phyloP scores from a whole-genome alignment of 352 stramenopile genomes.

The Globisporangium apiculatum region DNA sequence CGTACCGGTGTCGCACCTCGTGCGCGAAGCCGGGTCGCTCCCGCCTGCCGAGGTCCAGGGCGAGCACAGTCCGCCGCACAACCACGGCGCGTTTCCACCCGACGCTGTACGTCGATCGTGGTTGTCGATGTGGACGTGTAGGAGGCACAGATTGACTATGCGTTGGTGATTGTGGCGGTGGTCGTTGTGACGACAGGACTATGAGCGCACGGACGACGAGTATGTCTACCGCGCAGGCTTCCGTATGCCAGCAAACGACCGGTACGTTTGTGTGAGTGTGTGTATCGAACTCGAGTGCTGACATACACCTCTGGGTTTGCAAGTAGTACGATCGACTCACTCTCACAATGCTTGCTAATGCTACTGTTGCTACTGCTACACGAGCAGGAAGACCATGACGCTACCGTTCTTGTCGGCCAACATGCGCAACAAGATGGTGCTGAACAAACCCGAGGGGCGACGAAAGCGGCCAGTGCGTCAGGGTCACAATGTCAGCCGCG shows the following conservation, averaged over 20 bases:
- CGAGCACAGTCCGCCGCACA: constrained; percentile 15
- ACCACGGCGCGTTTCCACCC: constrained; percentile 5
- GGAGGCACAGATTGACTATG: not conserved
- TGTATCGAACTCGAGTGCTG: not conserved
- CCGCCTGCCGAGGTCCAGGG: constrained; percentile 28
- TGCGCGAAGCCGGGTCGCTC: constrained; percentile 47
- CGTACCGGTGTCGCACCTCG: constrained; percentile 46
- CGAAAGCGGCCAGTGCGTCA: constrained; percentile 43
- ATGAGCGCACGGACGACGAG: constrained; percentile 61
- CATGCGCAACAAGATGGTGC: constrained; percentile 54
- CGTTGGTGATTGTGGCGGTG: constrained; percentile 5
- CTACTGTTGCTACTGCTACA: not conserved
- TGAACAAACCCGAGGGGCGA: constrained; percentile 68
- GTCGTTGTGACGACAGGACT: constrained; percentile 25
- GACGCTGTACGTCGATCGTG: constrained; percentile 14
- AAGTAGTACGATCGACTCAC: too few species aligned
- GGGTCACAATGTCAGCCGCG: constrained; percentile 31
- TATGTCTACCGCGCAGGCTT: constrained; percentile 80
- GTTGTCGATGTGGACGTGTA: not conserved
- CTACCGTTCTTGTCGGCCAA: constrained; percentile 62
- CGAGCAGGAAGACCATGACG: constrained; percentile 57
- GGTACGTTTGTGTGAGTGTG: constrained; percentile 20
- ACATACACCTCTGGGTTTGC: too few species aligned
- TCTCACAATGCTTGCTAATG: constrained; percentile 1
- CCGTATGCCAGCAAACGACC: constrained; percentile 73